phyloP scores from a whole-genome alignment of 2,329 filamentous ascomycete genomes.

The Tolypocladium tundrense region DNA sequence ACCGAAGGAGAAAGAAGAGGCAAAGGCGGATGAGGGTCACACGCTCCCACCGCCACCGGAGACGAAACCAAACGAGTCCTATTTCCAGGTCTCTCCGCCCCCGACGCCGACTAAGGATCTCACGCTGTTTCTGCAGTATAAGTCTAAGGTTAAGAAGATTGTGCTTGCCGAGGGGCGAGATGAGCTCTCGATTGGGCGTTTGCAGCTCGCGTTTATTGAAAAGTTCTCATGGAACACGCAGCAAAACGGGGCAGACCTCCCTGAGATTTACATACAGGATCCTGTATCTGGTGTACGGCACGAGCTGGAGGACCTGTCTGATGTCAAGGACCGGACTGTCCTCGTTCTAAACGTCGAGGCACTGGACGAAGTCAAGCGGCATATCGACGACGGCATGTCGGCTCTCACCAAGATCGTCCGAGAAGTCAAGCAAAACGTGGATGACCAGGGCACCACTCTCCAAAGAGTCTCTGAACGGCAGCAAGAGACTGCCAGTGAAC shows the following conservation, averaged over 20 bases:
- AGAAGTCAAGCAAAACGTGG: constrained; percentile 71
- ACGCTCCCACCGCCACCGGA: constrained; percentile 23
- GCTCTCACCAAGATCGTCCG: constrained; percentile 75
- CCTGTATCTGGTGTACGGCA: constrained; percentile 92
- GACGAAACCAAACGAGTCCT: constrained; percentile 33
- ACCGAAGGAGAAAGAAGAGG: constrained; percentile 8
- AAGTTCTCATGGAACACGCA: constrained; percentile 99
- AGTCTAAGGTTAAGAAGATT: constrained; percentile 94
- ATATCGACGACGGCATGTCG: constrained; percentile 86
- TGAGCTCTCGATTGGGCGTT: constrained; percentile 73
- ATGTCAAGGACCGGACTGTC: constrained; percentile 91
- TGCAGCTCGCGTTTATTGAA: constrained; percentile 95
- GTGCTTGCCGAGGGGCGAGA: constrained; percentile 74
- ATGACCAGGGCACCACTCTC: constrained; percentile 72
- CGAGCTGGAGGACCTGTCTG: constrained; percentile 83
- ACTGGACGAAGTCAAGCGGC: constrained; percentile 89
- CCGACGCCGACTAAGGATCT: constrained; percentile 66
- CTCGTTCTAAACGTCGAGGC: constrained; percentile 90
- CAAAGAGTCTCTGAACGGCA: constrained; percentile 85
- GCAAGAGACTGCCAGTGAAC: constrained; percentile 78
- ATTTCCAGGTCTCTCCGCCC: constrained; percentile 55
- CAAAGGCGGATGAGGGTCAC: constrained; percentile 11
- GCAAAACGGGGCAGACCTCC: constrained; percentile 81
- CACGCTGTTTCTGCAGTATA: constrained; percentile 91
- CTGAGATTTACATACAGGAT: constrained; percentile 97